A percentile compares a stretch with the other conserved stretches of the same genome.
Evolutionary conservation across 768 basidiomycete genomes (phyloP).

Genomic region (Tricholomella constricta): DNA sequence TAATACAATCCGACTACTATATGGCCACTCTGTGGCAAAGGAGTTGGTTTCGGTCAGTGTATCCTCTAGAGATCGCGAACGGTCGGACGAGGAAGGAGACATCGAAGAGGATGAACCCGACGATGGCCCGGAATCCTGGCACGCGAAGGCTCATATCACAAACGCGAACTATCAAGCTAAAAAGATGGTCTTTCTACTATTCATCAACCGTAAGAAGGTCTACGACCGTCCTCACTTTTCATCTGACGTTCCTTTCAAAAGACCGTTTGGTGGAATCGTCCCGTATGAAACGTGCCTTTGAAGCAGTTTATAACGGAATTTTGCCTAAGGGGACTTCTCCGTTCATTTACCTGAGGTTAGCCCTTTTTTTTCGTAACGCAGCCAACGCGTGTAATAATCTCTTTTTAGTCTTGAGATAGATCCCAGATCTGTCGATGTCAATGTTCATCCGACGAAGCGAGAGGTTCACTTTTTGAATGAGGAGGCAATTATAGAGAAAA

Average conservation of each 20-base stretch:
- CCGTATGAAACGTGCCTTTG: slow-evolving; percentile 84
- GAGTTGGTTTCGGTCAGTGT: slow-evolving; percentile 60
- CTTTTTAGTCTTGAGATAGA: slow-evolving; percentile 72
- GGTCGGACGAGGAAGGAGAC: slow-evolving; percentile 27
- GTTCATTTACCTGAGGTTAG: slow-evolving; percentile 93
- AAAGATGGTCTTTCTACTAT: slow-evolving; percentile 81
- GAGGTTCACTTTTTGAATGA: slow-evolving; percentile 96
- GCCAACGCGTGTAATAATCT: slow-evolving; percentile 1
- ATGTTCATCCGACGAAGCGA: slow-evolving; percentile 96
- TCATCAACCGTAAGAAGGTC: slow-evolving; percentile 83
- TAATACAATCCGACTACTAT: slow-evolving; percentile 77
- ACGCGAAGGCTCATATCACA: slow-evolving; percentile 74
- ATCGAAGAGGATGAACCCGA: slow-evolving; percentile 31
- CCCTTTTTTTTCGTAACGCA: background rate
- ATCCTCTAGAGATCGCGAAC: slow-evolving; percentile 30
- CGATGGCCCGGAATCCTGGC: slow-evolving; percentile 57
- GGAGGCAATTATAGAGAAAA: slow-evolving; percentile 76
- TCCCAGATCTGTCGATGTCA: slow-evolving; percentile 90
- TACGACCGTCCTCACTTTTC: background rate
- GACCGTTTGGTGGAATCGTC: slow-evolving; percentile 91
- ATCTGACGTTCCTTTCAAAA: slow-evolving; percentile 28
- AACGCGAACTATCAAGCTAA: slow-evolving; percentile 90
- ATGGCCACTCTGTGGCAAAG: slow-evolving; percentile 78
- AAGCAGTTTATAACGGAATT: slow-evolving; percentile 79
- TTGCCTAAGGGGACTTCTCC: slow-evolving; percentile 89